Evolutionary conservation across 306 rosid species (phyloP), one percentile per base, ranked within the genome.

Genomic region (Quillaja saponaria): DNA sequence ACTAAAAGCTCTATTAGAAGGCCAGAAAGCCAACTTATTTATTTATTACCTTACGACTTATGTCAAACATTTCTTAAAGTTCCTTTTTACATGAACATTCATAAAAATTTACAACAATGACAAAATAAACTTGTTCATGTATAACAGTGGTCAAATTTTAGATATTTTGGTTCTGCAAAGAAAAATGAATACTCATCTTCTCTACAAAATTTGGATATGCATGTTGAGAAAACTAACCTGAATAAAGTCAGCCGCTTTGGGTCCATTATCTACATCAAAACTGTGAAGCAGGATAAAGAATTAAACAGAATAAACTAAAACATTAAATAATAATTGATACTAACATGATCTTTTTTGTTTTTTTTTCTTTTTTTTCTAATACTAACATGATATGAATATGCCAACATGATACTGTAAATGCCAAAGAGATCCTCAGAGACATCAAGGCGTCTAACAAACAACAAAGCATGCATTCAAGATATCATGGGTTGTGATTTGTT

Each of bases 211-310:
- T 58, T 37, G 13, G 41, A 58, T 69, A 66, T 41, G 34, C 40
- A 64, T 55, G 52, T 61, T 40, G 48, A 54, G 47, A 61, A 51
- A 64, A 64, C 81, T 76, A 47, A 92, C 99, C 99, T 82, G 80
- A 28, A 92, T 89, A 74, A 81, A 89, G 1, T 86, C 99, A 34
- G 99, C 96, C 42, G 96, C 99, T 60, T 77, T 78, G 66, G 96
- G 96, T 77, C 99, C 99, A 68, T 82, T 89, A 12, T 85, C 85
- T 49, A 78, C 61, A 49, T 89, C 95, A 84, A 92, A 92, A 86
- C 99, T 89, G 90, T 58, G 55, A 49, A 65, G 17, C 55, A 72
- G 60, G 31, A 69, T 33, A 73, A 65, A 31, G 44, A 42, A 16
- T 19, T 6, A 34, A 28, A 49, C 61, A 16, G 14, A 47, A 52